These are phyloP conservation scores for Inonotus obliquus DNA, from an alignment of 1,284 basidiomycete species.

Conservation along the genomic window DNA sequence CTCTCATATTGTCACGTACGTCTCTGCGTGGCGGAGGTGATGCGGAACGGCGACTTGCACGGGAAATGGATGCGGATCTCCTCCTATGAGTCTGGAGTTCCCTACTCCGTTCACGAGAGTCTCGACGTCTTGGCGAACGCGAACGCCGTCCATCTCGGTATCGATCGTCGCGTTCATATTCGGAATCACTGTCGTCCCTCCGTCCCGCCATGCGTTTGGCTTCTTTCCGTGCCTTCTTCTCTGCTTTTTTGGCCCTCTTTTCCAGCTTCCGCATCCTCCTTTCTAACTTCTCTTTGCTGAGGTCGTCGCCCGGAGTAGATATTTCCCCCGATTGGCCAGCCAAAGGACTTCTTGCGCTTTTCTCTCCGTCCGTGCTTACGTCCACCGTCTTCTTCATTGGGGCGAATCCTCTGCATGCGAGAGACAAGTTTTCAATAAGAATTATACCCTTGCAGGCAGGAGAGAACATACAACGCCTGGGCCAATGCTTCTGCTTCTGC, in stretches of 20 bases:
- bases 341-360: constrained; percentile 1
- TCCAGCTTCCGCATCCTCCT: constrained; percentile 24
- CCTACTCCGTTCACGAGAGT: constrained; percentile 3
- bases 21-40: constrained; percentile 1
- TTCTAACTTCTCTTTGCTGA: constrained; percentile 20
- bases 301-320: constrained; percentile 5
- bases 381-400: constrained; percentile 22
- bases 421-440: not conserved
- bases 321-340: constrained; percentile 1
- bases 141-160: constrained; percentile 9
- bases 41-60: not conserved
- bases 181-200: constrained; percentile 7
- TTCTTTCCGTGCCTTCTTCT: constrained; percentile 20
- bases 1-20: not conserved
- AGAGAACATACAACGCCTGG: constrained; percentile 60
- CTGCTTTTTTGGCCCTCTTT: constrained; percentile 20
- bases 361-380: constrained; percentile 8
- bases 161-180: constrained; percentile 7
- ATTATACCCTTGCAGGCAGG: not conserved
- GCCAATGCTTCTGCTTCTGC: constrained; percentile 83
- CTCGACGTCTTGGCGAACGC: constrained; percentile 8
- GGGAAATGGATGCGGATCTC: constrained; percentile 3
- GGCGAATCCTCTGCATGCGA: constrained; percentile 26
- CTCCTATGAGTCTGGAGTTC: not conserved
- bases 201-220: constrained; percentile 3